Evolutionary conservation across 2,329 filamentous ascomycete genomes (phyloP).

Genomic region (Fusarium hainanense): DNA sequence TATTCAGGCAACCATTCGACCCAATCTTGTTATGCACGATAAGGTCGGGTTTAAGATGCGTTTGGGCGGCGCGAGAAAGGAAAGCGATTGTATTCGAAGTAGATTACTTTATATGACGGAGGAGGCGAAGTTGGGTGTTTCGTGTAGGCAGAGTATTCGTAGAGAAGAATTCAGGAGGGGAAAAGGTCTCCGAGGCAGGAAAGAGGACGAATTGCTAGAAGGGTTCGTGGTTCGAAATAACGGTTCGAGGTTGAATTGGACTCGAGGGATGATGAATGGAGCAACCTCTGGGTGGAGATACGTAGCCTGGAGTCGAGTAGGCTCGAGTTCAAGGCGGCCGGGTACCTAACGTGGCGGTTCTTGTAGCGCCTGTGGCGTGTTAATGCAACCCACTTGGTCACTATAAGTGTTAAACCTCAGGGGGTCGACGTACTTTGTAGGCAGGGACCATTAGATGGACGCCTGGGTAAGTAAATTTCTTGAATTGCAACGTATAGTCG

Average conservation of each 20-base stretch:
- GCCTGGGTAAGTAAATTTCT: not conserved
- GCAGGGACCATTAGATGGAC: not conserved
- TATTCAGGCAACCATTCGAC: not conserved
- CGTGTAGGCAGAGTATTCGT: not conserved
- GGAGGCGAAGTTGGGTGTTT: not conserved
- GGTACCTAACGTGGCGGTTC: conserved; percentile 42
- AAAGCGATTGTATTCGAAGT: conserved; percentile 6
- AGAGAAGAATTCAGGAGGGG: not conserved
- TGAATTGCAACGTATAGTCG: not conserved
- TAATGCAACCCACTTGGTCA: conserved; percentile 24
- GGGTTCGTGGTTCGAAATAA: conserved; percentile 27
- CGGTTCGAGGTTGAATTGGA: conserved; percentile 23
- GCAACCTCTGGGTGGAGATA: conserved; percentile 13
- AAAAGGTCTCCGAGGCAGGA: conserved; percentile 3
- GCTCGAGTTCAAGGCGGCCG: conserved; percentile 9
- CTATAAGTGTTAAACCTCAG: not conserved
- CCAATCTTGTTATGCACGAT: conserved; percentile 15
- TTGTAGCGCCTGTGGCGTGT: conserved; percentile 41
- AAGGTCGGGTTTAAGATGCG: conserved; percentile 13
- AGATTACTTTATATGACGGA: not conserved
- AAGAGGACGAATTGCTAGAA: conserved; percentile 6
- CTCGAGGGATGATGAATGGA: conserved; percentile 38
- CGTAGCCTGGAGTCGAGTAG: conserved; percentile 2
- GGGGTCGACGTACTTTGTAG: not conserved
- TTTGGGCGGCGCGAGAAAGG: conserved; percentile 30